phyloP scores from a whole-genome alignment of 2,329 filamentous ascomycete genomes.

The Fusarium decemcellulare region DNA sequence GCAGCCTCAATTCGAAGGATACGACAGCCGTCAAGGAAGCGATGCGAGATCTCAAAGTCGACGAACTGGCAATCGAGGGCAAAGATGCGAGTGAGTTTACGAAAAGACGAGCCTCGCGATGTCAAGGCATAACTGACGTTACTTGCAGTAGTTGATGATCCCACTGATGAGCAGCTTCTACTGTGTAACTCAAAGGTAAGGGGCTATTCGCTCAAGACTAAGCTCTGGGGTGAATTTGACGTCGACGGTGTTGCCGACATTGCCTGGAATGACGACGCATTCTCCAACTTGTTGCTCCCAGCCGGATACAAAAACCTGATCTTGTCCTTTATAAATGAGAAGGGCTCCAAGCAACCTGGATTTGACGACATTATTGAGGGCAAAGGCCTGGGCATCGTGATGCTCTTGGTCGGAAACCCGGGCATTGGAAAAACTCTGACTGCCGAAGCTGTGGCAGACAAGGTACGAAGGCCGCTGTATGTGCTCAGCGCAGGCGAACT shows the following conservation, averaged over 20 bases:
- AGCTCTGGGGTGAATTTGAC: not conserved
- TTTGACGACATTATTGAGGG: conserved; percentile 1
- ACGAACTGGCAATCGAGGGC: not conserved
- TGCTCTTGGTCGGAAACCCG: not conserved
- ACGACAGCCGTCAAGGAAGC: not conserved
- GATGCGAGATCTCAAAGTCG: too few relatives aligned
- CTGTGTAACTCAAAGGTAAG: not conserved
- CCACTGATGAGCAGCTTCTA: not conserved
- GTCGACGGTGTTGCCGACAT: not conserved
- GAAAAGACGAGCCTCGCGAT: not conserved
- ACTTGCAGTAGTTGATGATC: not conserved
- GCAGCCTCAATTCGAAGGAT: not conserved
- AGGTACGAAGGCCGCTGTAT: not conserved
- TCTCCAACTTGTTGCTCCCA: not conserved
- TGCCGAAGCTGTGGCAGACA: not conserved
- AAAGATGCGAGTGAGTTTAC: not conserved
- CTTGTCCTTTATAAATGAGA: not conserved
- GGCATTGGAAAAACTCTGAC: conserved; percentile 3
- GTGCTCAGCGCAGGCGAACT: not conserved
- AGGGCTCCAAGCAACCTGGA: not conserved
- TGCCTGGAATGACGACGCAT: not conserved
- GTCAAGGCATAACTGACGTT: not conserved
- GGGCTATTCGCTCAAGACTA: not conserved
- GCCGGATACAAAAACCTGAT: not conserved
- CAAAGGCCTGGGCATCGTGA: not conserved